phyloP scores from a whole-genome alignment of 2,329 filamentous ascomycete genomes.

The Leptographium flavum region DNA sequence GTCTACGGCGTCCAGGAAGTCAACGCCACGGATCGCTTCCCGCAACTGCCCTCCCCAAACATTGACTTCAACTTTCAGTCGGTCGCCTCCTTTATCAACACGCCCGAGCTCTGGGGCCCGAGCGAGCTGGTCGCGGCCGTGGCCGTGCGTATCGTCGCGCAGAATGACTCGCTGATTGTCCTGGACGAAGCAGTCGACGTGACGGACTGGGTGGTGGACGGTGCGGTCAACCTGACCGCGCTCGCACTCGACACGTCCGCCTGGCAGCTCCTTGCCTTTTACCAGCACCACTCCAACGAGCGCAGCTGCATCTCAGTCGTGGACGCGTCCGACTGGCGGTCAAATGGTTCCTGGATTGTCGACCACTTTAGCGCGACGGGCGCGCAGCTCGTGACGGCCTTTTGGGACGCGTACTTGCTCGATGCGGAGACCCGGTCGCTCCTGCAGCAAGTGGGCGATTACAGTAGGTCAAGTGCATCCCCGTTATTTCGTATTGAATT shows the following conservation, averaged over 20 bases:
- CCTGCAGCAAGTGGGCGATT: slow-evolving; percentile 10
- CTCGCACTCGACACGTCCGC: slow-evolving; percentile 1
- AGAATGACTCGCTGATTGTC: neutral
- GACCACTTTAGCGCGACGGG: slow-evolving; percentile 15
- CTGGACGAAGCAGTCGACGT: neutral
- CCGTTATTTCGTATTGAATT: too few species aligned
- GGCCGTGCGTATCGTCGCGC: slow-evolving; percentile 7
- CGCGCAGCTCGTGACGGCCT: slow-evolving; percentile 13
- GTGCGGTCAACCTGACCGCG: slow-evolving; percentile 8
- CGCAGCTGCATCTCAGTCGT: slow-evolving; percentile 9
- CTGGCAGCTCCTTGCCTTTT: slow-evolving; percentile 12
- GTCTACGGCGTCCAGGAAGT: slow-evolving; percentile 15
- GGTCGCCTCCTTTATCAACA: slow-evolving; percentile 11
- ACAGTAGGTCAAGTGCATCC: slow-evolving; percentile 7
- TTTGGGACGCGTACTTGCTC: slow-evolving; percentile 14
- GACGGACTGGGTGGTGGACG: slow-evolving; percentile 4
- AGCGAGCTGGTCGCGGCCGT: slow-evolving; percentile 12
- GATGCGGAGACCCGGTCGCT: slow-evolving; percentile 6
- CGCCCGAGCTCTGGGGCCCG: slow-evolving; percentile 11
- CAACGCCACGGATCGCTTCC: too few species aligned
- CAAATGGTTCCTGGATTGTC: slow-evolving; percentile 15
- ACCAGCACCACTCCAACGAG: slow-evolving; percentile 13
- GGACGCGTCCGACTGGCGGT: slow-evolving; percentile 8
- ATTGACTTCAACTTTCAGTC: slow-evolving; percentile 9
- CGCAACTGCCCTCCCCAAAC: slow-evolving; percentile 7